phyloP scores from a whole-genome alignment of 225 moss, liverwort and hornwort genomes.

The Pseudisothecium myosuroides region DNA sequence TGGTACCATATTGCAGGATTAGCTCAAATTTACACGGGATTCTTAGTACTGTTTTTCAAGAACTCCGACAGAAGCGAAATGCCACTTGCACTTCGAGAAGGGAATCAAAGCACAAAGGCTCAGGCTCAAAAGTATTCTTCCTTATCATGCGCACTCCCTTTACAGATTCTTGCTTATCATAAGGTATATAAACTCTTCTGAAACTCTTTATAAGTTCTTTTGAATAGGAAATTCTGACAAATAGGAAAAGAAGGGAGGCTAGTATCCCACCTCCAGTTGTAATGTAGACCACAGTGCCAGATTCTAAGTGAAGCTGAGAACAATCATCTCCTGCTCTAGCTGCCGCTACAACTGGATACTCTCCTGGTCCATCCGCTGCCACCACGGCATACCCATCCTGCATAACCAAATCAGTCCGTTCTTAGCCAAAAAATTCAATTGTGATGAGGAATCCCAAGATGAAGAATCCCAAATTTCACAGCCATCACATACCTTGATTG shows the following conservation, averaged over 20 bases:
- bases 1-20: not conserved
- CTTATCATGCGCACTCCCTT: not conserved
- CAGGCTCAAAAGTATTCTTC: not conserved
- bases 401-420: not conserved
- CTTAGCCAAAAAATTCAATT: not conserved
- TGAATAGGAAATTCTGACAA: not conserved
- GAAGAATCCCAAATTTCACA: not conserved
- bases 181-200: not conserved
- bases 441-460: not conserved
- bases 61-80: not conserved
- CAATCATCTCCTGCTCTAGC: constrained; percentile 77
- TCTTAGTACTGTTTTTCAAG: not conserved
- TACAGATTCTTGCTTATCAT: not conserved
- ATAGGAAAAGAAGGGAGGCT: not conserved
- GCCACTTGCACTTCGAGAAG: not conserved
- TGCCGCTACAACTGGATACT: constrained; percentile 62
- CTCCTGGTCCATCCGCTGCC: constrained; percentile 81
- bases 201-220: not conserved
- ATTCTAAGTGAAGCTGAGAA: constrained; percentile 27
- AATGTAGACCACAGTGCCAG: constrained; percentile 74
- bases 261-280: constrained; percentile 72
- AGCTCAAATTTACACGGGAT: not conserved
- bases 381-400: constrained; percentile 97
- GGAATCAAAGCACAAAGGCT: not conserved
- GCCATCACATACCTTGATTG: constrained; percentile 48